These are phyloP conservation scores for Vigna hirtella DNA, from an alignment of 306 rosid genomes.

Conservation along the genomic window DNA sequence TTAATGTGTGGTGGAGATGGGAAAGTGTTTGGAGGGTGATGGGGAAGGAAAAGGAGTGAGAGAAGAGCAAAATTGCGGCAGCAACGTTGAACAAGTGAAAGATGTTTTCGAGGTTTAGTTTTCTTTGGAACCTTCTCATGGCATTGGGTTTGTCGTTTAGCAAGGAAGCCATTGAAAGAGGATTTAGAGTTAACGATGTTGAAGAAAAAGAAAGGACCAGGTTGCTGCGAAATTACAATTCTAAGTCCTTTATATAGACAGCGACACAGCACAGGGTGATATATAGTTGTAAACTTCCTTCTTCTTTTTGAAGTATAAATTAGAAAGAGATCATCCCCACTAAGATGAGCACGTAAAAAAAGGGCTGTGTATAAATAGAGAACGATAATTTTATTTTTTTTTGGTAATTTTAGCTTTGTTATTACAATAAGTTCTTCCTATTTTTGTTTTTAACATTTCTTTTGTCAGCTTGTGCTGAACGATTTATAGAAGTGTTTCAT, in stretches of 20 bases:
- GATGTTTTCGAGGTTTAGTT: slow-evolving; percentile 40
- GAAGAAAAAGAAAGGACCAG: neutral
- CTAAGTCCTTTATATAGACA: neutral
- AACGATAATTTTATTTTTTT: too few relatives aligned
- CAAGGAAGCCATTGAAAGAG: neutral
- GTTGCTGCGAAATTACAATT: neutral
- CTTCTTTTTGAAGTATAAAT: too few relatives aligned
- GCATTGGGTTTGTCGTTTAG: slow-evolving; percentile 49
- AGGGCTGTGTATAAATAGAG: too few relatives aligned
- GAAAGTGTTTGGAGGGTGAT: slow-evolving; percentile 8
- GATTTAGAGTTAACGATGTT: neutral
- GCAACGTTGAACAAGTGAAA: slow-evolving; percentile 41
- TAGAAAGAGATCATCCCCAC: too few relatives aligned
- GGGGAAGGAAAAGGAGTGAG: slow-evolving; percentile 46
- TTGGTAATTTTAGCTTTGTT: too few relatives aligned
- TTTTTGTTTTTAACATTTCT: too few relatives aligned
- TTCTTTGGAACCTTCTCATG: slow-evolving; percentile 45
- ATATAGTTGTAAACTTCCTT: too few relatives aligned
- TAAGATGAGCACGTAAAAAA: too few relatives aligned
- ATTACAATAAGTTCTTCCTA: too few relatives aligned
- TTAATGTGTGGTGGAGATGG: neutral
- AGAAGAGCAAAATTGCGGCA: slow-evolving; percentile 46
- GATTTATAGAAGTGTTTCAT: too few relatives aligned
- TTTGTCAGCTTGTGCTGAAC: too few relatives aligned
- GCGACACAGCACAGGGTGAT: neutral